Base-by-base conservation (phyloP, 1,284 basidiomycete species). In the Ustilago shanxiensis region DNA sequence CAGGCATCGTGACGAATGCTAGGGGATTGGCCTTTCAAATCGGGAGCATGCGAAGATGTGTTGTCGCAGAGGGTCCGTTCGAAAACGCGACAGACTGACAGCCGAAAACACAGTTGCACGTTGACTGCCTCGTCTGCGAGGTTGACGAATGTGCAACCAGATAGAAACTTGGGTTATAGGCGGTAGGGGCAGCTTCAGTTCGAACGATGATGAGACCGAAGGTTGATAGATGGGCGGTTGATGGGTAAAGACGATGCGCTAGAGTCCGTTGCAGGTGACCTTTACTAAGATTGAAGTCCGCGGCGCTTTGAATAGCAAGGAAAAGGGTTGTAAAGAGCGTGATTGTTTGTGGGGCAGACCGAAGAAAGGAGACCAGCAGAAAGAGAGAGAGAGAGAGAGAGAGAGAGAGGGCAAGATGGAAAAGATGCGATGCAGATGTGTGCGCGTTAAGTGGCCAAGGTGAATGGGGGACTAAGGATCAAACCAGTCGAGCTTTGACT, bases 1-100 rank as follows among this genome's bases (percentile, higher is more conserved):
- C 64, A 11, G 73, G 63, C 72, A 75, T 71, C 39, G 14, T 75
- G 63, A 16, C 59, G 20, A 11, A 33, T 33, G 31, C 5, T 33
- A 11, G 6, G 11, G 31, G 31, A n/a, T n/a, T 33, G 31, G 31
- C 31, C 6, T 5, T 6, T 33, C 6, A 5, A 33, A 33, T 33
- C 11, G 31, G 6, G 6, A 33, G 31, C 31, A 33, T 33, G 31
- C 31, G 31, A 33, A 6, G 31, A 11, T 33, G 31, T 33, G 31
- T 11, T 33, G 31, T 33, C 31, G n/a, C n/a, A n/a, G n/a, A n/a
- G n/a, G n/a, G n/a, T n/a, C n/a, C n/a, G n/a, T n/a, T n/a, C n/a
- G n/a, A n/a, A 54, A 33, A 33, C 20, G 52, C n/a, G 11, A 35
- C 33, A 13, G 52, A 44, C 20, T 26, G 4, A 7, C 11, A 28